Evolutionary conservation across 2,329 filamentous ascomycete genomes (phyloP), one percentile per base, ranked within the genome.

Genomic region (Aspergillus alliaceus): DNA sequence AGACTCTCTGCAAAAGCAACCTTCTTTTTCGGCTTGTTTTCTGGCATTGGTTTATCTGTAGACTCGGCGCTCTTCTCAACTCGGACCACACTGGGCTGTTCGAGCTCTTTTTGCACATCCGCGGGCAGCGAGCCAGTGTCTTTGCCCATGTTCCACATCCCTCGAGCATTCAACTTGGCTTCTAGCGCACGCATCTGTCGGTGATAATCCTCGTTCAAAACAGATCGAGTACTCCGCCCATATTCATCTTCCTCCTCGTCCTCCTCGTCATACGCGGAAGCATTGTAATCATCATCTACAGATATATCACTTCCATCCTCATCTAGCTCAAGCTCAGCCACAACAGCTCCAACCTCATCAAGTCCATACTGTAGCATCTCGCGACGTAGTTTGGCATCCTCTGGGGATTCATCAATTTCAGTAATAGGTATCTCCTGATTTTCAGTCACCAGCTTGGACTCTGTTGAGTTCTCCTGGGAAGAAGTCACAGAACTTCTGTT

Each of bases 321-420:
- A 60, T 96, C 91, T 2, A 98, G 75, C 57, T 96, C 86, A 46
- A 99, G 83, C 75, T 98, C 92, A 15, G 95, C 95, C 15, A 99
- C 95, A 2, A 99, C 90, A 35, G 91, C 86, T 4, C 92, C 91
- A 56, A 99, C 88, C 72, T 98, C 93, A 44, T 89, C 88, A 74
- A 96, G 79, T 59, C 90, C 88, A 70, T 98, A 99, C 61, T 90
- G 84, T 7, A 98, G 81, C 93, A 99, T 98, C 68, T 97, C 88
- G 56, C 88, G 85, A 6, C 95, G 87, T 24, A 96, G 75, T 31
- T 83, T 83, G 4, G 91, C 90, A 61, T 97, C 93, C 63, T 96
- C 92, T 12, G 84, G 80, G 0, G 88, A 85, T 66, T 99, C 95
- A 51, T 90, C 83, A 1, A 87, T 82, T 1, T 91, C 89, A 14